A percentile compares a stretch with the other conserved stretches of the same genome.
Evolutionary conservation across 192 early-diverging fungal species (phyloP).

Genomic region (Chytriomyces hyalinus): DNA sequence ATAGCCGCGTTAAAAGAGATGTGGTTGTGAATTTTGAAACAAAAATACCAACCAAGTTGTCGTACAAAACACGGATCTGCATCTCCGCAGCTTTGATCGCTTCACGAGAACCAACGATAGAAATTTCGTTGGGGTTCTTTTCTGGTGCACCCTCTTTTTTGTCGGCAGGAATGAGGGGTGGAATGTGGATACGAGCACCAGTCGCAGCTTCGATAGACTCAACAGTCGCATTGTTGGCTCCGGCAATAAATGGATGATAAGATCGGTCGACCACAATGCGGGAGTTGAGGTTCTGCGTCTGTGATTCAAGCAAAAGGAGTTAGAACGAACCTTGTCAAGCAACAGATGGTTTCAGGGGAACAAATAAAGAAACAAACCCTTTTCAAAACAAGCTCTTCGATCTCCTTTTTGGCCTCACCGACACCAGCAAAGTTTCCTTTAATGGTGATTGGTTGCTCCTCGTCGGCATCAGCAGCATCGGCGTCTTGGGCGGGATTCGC

Average conservation of each 20-base stretch:
- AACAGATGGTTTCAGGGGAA: background rate
- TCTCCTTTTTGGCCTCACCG: conserved; percentile 80
- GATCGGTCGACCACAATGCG: conserved; percentile 74
- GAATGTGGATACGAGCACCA: conserved; percentile 79
- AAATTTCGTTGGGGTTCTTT: conserved; percentile 64
- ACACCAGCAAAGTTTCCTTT: conserved; percentile 86
- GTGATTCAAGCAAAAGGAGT: background rate
- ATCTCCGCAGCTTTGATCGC: conserved; percentile 70
- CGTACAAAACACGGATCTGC: conserved; percentile 61
- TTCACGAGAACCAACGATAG: conserved; percentile 80
- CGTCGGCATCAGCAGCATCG: conserved; percentile 56
- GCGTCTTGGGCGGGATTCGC: conserved; percentile 42
- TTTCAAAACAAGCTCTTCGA: conserved; percentile 78
- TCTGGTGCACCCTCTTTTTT: conserved; percentile 28
- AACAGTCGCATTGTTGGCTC: conserved; percentile 69
- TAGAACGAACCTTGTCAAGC: background rate
- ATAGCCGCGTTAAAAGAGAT: background rate
- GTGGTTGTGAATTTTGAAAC: background rate
- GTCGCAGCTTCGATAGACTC: conserved; percentile 65
- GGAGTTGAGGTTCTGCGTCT: conserved; percentile 73
- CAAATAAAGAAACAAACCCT: conserved; percentile 50
- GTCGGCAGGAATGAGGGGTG: conserved; percentile 57
- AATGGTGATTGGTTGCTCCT: conserved; percentile 75
- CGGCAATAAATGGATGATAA: conserved; percentile 84
- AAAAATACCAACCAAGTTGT: conserved; percentile 56